These are phyloP conservation scores for Lepidopterella palustris DNA, from an alignment of 495 filamentous ascomycete species.

Conservation along the genomic window DNA sequence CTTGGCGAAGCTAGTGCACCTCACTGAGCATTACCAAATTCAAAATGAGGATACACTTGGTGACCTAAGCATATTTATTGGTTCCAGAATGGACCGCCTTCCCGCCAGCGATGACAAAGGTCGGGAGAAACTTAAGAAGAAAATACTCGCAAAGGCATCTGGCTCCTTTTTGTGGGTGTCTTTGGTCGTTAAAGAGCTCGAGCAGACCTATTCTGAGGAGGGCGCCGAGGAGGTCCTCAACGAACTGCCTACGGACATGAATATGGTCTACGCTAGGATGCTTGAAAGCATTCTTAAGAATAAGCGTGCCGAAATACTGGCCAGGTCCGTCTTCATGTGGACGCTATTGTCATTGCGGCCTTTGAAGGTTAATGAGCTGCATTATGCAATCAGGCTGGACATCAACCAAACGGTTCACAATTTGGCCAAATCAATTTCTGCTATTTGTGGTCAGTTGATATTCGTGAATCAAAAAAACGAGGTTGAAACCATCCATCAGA, in stretches of 20 bases:
- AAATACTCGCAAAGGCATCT: constrained; percentile 33
- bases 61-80: constrained; percentile 27
- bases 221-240: constrained; percentile 32
- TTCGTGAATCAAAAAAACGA: constrained; percentile 26
- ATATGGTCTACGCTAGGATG: constrained; percentile 33
- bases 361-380: constrained; percentile 33
- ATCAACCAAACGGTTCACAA: constrained; percentile 28
- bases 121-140: constrained; percentile 16
- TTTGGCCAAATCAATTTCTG: constrained; percentile 27
- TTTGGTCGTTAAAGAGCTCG: constrained; percentile 34
- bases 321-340: constrained; percentile 36
- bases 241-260: constrained; percentile 37
- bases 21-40: constrained; percentile 3
- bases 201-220: constrained; percentile 27
- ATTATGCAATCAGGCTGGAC: constrained; percentile 33
- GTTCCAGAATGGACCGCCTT: constrained; percentile 15
- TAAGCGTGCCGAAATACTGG: constrained; percentile 13
- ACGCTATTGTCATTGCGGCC: constrained; percentile 30
- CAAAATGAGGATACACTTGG: constrained; percentile 20
- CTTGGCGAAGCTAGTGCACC: not conserved
- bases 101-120: constrained; percentile 10
- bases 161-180: constrained; percentile 39
- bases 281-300: constrained; percentile 16
- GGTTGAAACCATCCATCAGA: constrained; percentile 37
- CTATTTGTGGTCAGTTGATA: constrained; percentile 39